Base-by-base conservation (phyloP, 2,329 filamentous ascomycete genomes). In the Ophiostoma perfectum region DNA sequence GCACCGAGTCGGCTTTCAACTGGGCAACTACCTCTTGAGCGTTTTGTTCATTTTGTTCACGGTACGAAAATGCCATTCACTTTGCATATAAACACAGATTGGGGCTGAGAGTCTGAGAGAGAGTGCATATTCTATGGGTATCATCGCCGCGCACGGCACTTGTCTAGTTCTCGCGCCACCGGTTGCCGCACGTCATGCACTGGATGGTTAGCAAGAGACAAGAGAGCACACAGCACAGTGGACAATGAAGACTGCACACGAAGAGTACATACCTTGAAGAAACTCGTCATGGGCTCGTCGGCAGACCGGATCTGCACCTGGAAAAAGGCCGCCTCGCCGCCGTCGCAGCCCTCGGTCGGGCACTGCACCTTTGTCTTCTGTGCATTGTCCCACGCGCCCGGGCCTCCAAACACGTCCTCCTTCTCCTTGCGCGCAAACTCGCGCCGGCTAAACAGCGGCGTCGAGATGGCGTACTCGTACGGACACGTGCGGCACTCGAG, bases 241-340 rank as follows among this genome's bases (percentile, higher is more conserved):
- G 62, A 5, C 12, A 64, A 47, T 9, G 45, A n/a, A 38, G 8
- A 9, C 42, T 44, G 12, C 12, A 44, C 8, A 44, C 8, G n/a
- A 16, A 6, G 45, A 16, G 45, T 3, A 72, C 77, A 62, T 75
- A 92, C 90, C 86, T 93, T 95, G 80, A 90, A 96, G 80, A 98
- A 98, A 70, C 88, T 94, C 73, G 95, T 99, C 91, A 97, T 97
- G 70, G 95, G 95, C 83, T 99, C 95, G 80, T 99, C 95, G 66
- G 95, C 95, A 82, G 92, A 96, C 74, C 95, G 88, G 80, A 98
- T 98, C 84, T 99, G 95, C 74, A 98, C 88, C 83, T 97, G 92
- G 82, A 93, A 96, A 82, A 94, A 98, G 72, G 93, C 96, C 3
- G 95, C 95, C 81, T 92, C 88, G 70, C 87, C 84, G 71, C 92